Conservation (phyloP, 352 stramenopile species). For the Globisporangium middletonii region DNA sequence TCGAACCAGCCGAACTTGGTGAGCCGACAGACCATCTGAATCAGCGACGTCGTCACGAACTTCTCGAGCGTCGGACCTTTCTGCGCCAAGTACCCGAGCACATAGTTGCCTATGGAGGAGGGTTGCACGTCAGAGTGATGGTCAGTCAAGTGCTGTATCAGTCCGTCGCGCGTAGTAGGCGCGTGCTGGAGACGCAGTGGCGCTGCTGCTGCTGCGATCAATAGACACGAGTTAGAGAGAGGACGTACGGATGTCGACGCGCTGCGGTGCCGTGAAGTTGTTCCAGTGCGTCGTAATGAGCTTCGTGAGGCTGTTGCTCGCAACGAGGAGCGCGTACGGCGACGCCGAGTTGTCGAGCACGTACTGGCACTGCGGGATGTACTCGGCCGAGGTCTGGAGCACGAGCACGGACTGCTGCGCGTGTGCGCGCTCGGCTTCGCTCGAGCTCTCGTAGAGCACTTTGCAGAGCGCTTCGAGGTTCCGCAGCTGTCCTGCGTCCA, state of each 20-base stretch:
- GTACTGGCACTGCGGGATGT: constrained; percentile 98
- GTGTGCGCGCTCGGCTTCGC: constrained; percentile 63
- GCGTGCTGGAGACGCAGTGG: no score
- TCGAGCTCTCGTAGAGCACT: constrained; percentile 70
- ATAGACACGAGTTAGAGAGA: background rate
- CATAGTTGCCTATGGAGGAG: constrained; percentile 88
- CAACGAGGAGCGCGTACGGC: constrained; percentile 94
- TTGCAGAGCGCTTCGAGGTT: constrained; percentile 79
- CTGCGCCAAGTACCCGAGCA: constrained; percentile 95
- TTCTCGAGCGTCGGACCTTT: constrained; percentile 92
- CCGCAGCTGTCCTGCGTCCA: constrained; percentile 75
- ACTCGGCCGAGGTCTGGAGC: constrained; percentile 91
- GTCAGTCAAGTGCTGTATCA: background rate
- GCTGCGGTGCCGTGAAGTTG: constrained; percentile 80
- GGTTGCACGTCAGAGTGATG: background rate
- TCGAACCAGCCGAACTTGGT: constrained; percentile 99
- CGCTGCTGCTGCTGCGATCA: background rate
- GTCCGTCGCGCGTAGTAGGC: background rate
- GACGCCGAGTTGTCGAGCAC: constrained; percentile 96
- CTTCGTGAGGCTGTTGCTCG: constrained; percentile 95
- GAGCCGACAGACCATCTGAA: constrained; percentile 97
- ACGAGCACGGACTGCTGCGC: constrained; percentile 82
- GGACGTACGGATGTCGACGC: constrained; percentile 89
- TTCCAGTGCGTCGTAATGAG: constrained; percentile 98
- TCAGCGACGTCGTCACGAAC: constrained; percentile 94